A percentile compares a stretch with the other conserved stretches of the same genome.
Conservation (phyloP, 306 rosid genomes). For the Vigna angularis region DNA sequence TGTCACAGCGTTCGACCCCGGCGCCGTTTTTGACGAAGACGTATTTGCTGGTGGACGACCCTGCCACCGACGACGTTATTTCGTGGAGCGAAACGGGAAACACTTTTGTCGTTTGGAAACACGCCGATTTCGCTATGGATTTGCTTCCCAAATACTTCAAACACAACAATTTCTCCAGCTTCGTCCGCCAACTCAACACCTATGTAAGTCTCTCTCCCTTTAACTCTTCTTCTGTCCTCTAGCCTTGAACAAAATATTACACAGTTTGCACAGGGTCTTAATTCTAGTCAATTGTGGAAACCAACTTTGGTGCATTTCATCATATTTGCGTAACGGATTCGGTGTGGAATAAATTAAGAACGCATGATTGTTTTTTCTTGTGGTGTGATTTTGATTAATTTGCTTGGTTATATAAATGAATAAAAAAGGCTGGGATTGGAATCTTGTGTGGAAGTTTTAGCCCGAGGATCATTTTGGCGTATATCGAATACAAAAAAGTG, state of each 20-base stretch:
- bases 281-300: neutral
- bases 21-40: constrained; percentile 91
- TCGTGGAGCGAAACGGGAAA: constrained; percentile 81
- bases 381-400: neutral
- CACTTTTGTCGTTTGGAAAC: constrained; percentile 85
- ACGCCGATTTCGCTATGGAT: constrained; percentile 77
- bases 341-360: neutral
- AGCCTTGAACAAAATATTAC: too few relatives aligned
- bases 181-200: constrained; percentile 95
- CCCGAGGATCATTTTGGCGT: neutral
- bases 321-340: neutral
- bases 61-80: constrained; percentile 63
- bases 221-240: neutral
- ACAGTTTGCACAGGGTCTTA: neutral
- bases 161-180: constrained; percentile 97
- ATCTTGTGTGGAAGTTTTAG: constrained; percentile 31
- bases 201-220: constrained; percentile 60
- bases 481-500: constrained; percentile 15
- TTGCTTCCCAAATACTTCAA: constrained; percentile 84
- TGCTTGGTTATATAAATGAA: neutral
- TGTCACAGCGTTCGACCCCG: constrained; percentile 75
- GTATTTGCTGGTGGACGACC: constrained; percentile 74
- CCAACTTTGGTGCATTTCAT: neutral
- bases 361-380: neutral
- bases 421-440: constrained; percentile 3